Percentiles rank a stretch among this genome's conserved stretches.
Conservation (phyloP, 2,329 filamentous ascomycete genomes). For the Incumbomyces lentus region DNA sequence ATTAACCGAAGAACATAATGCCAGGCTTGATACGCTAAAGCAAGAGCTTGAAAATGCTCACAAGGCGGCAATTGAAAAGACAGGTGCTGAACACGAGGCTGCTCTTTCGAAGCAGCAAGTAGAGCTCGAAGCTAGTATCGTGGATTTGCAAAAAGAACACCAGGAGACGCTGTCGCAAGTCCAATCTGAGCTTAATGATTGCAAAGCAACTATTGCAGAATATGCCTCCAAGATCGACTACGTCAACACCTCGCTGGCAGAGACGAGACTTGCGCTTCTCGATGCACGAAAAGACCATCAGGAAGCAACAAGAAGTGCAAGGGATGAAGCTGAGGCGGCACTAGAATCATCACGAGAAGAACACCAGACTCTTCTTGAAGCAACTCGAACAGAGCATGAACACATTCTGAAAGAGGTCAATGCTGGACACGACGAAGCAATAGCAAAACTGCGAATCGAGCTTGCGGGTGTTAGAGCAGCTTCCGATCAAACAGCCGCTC, state of each 20-base stretch:
- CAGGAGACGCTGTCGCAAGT: conserved; percentile 55
- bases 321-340: conserved; percentile 3
- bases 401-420: conserved; percentile 1
- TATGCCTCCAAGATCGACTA: conserved; percentile 8
- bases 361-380: background rate
- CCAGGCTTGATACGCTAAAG: conserved; percentile 26
- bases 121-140: conserved; percentile 17
- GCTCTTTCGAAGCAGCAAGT: conserved; percentile 7
- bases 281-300: conserved; percentile 1
- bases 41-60: conserved; percentile 25
- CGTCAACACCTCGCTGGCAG: background rate
- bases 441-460: conserved; percentile 1
- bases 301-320: background rate
- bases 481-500: conserved; percentile 23
- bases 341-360: background rate
- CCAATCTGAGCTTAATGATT: conserved; percentile 35
- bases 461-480: background rate
- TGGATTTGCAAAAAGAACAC: conserved; percentile 39
- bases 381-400: conserved; percentile 1
- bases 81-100: conserved; percentile 28
- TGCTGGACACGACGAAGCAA: conserved; percentile 11
- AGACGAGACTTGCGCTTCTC: background rate
- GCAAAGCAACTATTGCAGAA: background rate
- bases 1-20: conserved; percentile 24
- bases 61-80: conserved; percentile 25